Percentiles rank a stretch among this genome's conserved stretches.
These are phyloP conservation scores for Rhododendron williamsianum DNA, from an alignment of 148 eudicot genomes.

Conservation along the genomic window DNA sequence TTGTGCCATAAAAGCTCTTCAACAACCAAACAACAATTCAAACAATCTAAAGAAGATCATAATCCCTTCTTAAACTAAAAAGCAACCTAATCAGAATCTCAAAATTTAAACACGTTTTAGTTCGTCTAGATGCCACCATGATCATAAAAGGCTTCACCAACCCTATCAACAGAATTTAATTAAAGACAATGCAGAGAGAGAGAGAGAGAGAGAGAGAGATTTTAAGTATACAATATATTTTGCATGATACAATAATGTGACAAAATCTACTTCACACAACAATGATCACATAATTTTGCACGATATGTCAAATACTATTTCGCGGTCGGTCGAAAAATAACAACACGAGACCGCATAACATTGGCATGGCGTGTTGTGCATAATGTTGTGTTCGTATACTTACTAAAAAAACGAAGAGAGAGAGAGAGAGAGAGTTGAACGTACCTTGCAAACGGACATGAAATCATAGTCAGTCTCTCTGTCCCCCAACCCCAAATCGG, in stretches of 20 bases:
- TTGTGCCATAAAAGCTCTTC: conserved; percentile 14
- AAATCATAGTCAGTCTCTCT: conserved; percentile 58
- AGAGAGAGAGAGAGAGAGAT: not conserved
- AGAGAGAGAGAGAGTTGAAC: not conserved
- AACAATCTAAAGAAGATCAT: not conserved
- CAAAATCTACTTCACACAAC: too few species aligned
- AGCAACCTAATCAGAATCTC: not conserved
- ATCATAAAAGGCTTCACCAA: conserved; percentile 4
- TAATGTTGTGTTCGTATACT: not conserved
- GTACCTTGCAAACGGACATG: conserved; percentile 85
- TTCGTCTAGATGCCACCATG: not conserved
- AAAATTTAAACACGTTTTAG: not conserved
- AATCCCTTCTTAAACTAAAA: not conserved
- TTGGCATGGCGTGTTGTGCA: too few species aligned
- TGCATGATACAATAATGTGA: too few species aligned
- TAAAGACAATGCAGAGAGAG: not conserved
- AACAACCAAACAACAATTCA: not conserved
- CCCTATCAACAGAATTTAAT: not conserved
- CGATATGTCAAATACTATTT: not conserved
- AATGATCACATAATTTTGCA: too few species aligned
- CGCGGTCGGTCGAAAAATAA: not conserved
- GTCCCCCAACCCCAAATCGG: conserved; percentile 78
- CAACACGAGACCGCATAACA: too few species aligned
- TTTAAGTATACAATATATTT: too few species aligned
- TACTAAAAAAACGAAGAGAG: not conserved